Evolutionary conservation across 148 eudicot genomes (phyloP), one percentile per base, ranked within the genome.

Genomic region (Vaccinium darrowii): DNA sequence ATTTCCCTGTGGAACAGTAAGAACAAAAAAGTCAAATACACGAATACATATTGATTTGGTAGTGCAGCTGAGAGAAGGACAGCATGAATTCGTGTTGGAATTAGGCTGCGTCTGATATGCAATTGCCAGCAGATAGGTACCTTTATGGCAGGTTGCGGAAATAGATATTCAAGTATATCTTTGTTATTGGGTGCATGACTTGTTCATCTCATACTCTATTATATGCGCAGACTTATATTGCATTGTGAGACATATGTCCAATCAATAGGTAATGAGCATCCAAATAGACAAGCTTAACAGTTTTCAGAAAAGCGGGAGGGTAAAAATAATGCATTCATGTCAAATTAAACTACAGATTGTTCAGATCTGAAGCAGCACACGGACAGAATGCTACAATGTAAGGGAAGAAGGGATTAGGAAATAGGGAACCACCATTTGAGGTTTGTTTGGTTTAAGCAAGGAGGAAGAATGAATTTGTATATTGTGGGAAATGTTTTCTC

Each of bases 1-100:
- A 87, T 93, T 95, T 65, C 98, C 98, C 98, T 95, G 98, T 76
- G 81, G 71, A 78, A 69, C 74, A 30, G 19, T 12, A 84, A n/a
- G 25, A 25, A 43, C 23, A 1, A 51, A 62, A 3, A 19, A 63
- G 36, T 21, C 43, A 75, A 54, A 43, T 52, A 16, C 75, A 39
- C 3, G 19, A 16, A 30, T 27, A 19, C 51, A 56, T 14, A 27
- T 2, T 8, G 52, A 50, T 54, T 54, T 14, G 14, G 58, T 25
- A 13, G 36, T 67, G 39, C 74, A 69, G 74, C 30, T 69, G 74
- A 12, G 74, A 30, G 39, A 69, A 69, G 0, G 18, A 13, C 39
- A 69, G 39, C 39, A 69, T 27, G 36, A 53, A 69, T 69, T 69
- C 15, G 39, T 25, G 73, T 5, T 27, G 74, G 16, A 69, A 14